Evolutionary conservation across 148 eudicot genomes (phyloP).

Genomic region (Vaccinium corymbosum): DNA sequence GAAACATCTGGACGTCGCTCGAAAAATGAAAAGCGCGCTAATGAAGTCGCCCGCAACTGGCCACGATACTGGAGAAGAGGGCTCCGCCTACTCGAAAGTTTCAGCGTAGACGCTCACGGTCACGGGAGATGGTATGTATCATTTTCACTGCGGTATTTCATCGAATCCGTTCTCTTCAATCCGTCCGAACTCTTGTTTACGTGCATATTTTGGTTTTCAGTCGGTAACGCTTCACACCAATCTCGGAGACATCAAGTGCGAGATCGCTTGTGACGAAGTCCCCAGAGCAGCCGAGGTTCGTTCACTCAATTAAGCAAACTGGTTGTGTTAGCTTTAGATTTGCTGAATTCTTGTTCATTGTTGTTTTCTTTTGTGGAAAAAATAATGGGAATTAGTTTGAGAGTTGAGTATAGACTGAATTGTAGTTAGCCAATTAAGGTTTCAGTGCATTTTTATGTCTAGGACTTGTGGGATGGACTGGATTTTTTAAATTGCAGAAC

Average conservation of each 20-base stretch:
- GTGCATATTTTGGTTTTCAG: constrained; percentile 32
- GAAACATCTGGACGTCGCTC: background rate
- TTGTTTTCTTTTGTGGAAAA: background rate
- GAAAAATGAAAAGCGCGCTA: background rate
- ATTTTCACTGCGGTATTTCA: constrained; percentile 9
- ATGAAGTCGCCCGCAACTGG: background rate
- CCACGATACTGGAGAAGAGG: background rate
- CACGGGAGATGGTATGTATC: constrained; percentile 20
- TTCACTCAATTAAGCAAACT: background rate
- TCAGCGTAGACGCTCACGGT: background rate
- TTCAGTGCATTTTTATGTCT: background rate
- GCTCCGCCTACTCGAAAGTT: background rate
- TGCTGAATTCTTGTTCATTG: background rate
- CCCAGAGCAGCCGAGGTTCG: constrained; percentile 77
- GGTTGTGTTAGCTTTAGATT: background rate
- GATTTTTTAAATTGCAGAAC: background rate
- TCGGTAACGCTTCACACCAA: constrained; percentile 90
- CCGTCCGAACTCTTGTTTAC: background rate
- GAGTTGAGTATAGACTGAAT: no score
- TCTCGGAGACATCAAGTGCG: constrained; percentile 86
- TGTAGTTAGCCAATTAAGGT: background rate
- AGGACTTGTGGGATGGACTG: background rate
- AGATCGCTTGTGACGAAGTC: constrained; percentile 75
- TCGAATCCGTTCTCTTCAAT: constrained; percentile 6
- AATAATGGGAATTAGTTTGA: no score